Evolutionary conservation across 495 filamentous ascomycete genomes (phyloP).

Genomic region (Podospora anserina): DNA sequence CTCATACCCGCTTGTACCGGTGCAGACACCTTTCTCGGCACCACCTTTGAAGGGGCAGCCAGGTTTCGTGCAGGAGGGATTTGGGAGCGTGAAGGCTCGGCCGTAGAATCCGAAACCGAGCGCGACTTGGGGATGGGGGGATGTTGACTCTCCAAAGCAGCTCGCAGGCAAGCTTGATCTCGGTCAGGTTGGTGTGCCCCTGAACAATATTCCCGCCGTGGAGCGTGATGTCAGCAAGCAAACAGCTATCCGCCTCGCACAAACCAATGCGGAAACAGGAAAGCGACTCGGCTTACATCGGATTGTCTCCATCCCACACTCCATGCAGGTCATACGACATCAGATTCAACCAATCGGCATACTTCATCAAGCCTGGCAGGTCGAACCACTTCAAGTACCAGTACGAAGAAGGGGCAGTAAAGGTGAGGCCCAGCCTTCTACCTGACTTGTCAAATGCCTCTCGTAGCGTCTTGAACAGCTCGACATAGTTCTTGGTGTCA

Average conservation of each 20-base stretch:
- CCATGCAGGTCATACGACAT: constrained; percentile 55
- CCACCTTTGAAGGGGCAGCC: constrained; percentile 31
- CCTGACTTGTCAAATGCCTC: constrained; percentile 2
- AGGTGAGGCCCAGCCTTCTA: constrained; percentile 24
- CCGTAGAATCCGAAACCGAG: constrained; percentile 56
- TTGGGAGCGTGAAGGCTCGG: constrained; percentile 30
- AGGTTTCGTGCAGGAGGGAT: constrained; percentile 19
- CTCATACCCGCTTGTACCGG: constrained; percentile 25
- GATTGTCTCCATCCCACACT: constrained; percentile 27
- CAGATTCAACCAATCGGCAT: constrained; percentile 54
- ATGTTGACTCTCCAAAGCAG: constrained; percentile 53
- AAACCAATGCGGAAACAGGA: too few species aligned
- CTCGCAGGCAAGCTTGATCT: constrained; percentile 46
- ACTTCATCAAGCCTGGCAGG: constrained; percentile 33
- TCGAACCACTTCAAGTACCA: constrained; percentile 59
- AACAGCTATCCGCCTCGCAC: too few species aligned
- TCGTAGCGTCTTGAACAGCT: constrained; percentile 8
- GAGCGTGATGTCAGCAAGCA: too few species aligned
- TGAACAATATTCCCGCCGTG: constrained; percentile 30
- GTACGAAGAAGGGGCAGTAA: constrained; percentile 48
- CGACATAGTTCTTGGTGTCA: constrained; percentile 41
- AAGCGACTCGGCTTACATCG: constrained; percentile 1
- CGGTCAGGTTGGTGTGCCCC: constrained; percentile 54
- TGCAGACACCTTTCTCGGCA: constrained; percentile 34
- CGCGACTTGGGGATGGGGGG: constrained; percentile 37